A percentile compares a stretch with the other conserved stretches of the same genome.
phyloP scores from a whole-genome alignment of 2,329 filamentous ascomycete species.

The Aspergillus fijiensis region DNA sequence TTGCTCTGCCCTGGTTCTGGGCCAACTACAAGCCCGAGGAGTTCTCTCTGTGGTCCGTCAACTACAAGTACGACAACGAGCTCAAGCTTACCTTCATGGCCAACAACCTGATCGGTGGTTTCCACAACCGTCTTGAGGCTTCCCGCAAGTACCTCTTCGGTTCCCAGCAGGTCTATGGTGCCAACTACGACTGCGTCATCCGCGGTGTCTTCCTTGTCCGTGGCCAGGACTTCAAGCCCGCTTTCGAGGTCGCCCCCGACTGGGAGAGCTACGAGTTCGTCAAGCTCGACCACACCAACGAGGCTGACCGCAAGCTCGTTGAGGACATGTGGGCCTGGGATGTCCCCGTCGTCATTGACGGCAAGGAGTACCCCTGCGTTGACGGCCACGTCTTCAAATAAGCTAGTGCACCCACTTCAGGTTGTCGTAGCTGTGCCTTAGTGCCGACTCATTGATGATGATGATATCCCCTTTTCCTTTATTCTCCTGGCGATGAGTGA shows the following conservation, averaged over 20 bases:
- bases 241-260: slow-evolving; percentile 96
- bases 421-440: slow-evolving; percentile 1
- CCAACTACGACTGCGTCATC: slow-evolving; percentile 85
- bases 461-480: slow-evolving; percentile 19
- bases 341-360: slow-evolving; percentile 72
- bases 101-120: slow-evolving; percentile 95
- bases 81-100: slow-evolving; percentile 98
- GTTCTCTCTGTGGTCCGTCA: slow-evolving; percentile 90
- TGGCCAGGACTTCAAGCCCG: slow-evolving; percentile 79
- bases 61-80: slow-evolving; percentile 99
- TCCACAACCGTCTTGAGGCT: slow-evolving; percentile 94
- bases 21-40: slow-evolving; percentile 90
- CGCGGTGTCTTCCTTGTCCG: slow-evolving; percentile 93
- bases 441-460: slow-evolving; percentile 16
- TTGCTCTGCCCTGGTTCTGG: slow-evolving; percentile 97
- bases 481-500: slow-evolving; percentile 7
- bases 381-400: slow-evolving; percentile 99
- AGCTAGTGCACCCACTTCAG: slow-evolving; percentile 37
- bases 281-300: slow-evolving; percentile 88
- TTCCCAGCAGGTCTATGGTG: slow-evolving; percentile 81
- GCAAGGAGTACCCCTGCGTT: slow-evolving; percentile 85
- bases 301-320: slow-evolving; percentile 81
- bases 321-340: slow-evolving; percentile 92
- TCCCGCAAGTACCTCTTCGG: slow-evolving; percentile 99
- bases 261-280: slow-evolving; percentile 94